phyloP scores from a whole-genome alignment of 1,284 basidiomycete species.

The Rhodotorula sp. region DNA sequence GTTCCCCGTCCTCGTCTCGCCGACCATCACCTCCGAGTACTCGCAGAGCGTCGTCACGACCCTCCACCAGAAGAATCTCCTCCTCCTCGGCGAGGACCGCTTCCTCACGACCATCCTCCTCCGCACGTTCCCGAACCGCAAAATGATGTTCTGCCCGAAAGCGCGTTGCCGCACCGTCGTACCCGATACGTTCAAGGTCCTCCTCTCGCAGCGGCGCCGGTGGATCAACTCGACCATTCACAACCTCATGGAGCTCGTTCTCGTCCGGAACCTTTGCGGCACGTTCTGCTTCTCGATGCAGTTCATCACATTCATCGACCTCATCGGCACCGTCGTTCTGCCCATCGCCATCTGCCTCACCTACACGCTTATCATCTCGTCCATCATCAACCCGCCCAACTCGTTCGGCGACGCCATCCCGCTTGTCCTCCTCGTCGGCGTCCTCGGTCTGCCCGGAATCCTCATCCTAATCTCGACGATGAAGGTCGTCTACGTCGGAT shows the following conservation, averaged over 20 bases:
- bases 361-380: constrained; percentile 76
- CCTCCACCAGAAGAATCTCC: constrained; percentile 95
- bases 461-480: constrained; percentile 90
- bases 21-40: constrained; percentile 96
- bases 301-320: constrained; percentile 97
- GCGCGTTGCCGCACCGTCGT: constrained; percentile 93
- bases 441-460: constrained; percentile 88
- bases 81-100: constrained; percentile 96
- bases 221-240: constrained; percentile 99
- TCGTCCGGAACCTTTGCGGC: constrained; percentile 83
- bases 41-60: constrained; percentile 90
- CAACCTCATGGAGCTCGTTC: constrained; percentile 98
- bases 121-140: constrained; percentile 94
- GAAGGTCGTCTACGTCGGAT: constrained; percentile 92
- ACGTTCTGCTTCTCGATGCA: constrained; percentile 55
- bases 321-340: constrained; percentile 90
- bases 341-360: constrained; percentile 93
- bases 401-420: constrained; percentile 92
- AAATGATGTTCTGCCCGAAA: constrained; percentile 99
- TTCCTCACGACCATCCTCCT: constrained; percentile 94
- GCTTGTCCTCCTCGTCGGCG: constrained; percentile 79
- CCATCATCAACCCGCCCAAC: constrained; percentile 75
- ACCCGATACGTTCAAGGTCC: constrained; percentile 87
- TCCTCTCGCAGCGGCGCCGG: constrained; percentile 92
- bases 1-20: constrained; percentile 95